Evolutionary conservation across 768 basidiomycete genomes (phyloP).

Genomic region (Podaxis sp.): DNA sequence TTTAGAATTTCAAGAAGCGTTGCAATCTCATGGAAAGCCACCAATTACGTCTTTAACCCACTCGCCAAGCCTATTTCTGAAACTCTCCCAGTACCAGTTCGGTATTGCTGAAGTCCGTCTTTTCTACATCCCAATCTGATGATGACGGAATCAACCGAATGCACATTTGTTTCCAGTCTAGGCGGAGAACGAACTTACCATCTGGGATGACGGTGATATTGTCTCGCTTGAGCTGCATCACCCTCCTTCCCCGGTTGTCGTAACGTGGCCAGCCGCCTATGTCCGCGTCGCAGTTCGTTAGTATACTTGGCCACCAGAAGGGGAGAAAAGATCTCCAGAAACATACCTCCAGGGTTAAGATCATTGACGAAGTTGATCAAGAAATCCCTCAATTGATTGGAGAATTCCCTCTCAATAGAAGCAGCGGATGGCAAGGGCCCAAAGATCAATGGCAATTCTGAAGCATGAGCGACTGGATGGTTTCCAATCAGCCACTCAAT

Average conservation of each 20-base stretch:
- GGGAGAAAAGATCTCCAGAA: not conserved
- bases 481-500: not conserved
- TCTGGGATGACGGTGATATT: conserved; percentile 57
- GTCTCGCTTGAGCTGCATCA: conserved; percentile 50
- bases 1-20: too few species aligned
- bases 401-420: conserved; percentile 42
- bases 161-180: not conserved
- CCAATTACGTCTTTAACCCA: not conserved
- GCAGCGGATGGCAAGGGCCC: conserved; percentile 41
- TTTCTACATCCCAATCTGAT: conserved; percentile 41
- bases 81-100: conserved; percentile 41
- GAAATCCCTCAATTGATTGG: conserved; percentile 49
- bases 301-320: not conserved
- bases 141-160: not conserved
- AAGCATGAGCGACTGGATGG: conserved; percentile 44
- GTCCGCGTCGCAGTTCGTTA: not conserved
- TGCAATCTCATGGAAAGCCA: too few species aligned
- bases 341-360: conserved; percentile 53
- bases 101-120: conserved; percentile 43
- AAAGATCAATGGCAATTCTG: conserved; percentile 49
- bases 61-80: conserved; percentile 34
- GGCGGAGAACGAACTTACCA: conserved; percentile 32
- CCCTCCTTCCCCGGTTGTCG: conserved; percentile 28
- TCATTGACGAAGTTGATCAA: conserved; percentile 61
- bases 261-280: conserved; percentile 50